Base-by-base conservation (phyloP, 2,329 filamentous ascomycete genomes). In the Onygena corvina region DNA sequence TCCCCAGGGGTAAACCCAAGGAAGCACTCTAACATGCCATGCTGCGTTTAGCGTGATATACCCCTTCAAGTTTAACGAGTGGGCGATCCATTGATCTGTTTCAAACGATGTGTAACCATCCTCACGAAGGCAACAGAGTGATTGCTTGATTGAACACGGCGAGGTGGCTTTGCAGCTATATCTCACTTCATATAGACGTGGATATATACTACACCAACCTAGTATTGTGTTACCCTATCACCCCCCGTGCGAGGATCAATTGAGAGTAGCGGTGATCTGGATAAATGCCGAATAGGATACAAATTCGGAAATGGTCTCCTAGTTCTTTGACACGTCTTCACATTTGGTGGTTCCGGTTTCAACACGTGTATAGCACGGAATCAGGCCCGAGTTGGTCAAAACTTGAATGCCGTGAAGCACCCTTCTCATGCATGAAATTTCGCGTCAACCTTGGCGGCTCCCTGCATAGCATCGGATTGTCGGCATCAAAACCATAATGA, bases 91-190 rank as follows among this genome's bases (percentile, higher is more conserved):
- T 27, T 27, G 21, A 16, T 4, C 11, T 42, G 36, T 27, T 27
- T n/a, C 27, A 42, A n/a, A 42, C 36, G 20, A 42, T 3, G 36
- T 42, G 36, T 42, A 42, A 42, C 36, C 36, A 42, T 42, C 36
- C 36, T 42, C 16, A 42, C 14, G 21, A 4, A n/a, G 20, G 8
- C 36, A 42, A 16, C 36, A 42, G 27, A 42, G 36, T 42, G 36
- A 20, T 42, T 27, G 25, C 36, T 23, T 42, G 27, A 23, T 42
- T 42, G 21, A 42, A 42, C 21, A 42, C 21, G 16, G 21, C 5
- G 21, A 42, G 20, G 36, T 27, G 36, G 6, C 21, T 42, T 23
- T 14, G 21, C 36, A 27, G 36, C 21, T 42, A 42, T 42, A 42
- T 42, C 21, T 42, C 36, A n/a, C 21, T 25, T 29, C 9, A 25